phyloP scores from a whole-genome alignment of 1,284 basidiomycete species.

The Puccinia sorghi region DNA sequence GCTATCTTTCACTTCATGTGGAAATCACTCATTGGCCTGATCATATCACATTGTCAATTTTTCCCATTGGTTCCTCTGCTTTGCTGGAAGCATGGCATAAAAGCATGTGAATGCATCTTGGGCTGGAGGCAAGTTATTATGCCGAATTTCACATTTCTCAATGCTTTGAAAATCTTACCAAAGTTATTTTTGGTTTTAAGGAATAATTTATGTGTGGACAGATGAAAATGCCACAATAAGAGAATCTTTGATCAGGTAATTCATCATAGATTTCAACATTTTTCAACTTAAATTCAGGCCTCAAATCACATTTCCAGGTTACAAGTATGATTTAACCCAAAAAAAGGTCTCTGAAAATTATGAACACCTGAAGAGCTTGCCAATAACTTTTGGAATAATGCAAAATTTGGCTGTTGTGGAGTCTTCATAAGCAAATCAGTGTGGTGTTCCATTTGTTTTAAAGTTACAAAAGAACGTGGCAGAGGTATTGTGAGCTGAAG shows the following conservation, averaged over 20 bases:
- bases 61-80: constrained; percentile 5
- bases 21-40: constrained; percentile 16
- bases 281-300: neutral
- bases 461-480: too few species aligned
- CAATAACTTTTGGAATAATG: too few species aligned
- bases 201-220: constrained; percentile 26
- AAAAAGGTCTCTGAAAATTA: constrained; percentile 6
- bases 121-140: constrained; percentile 8
- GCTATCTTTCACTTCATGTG: constrained; percentile 18
- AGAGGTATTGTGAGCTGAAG: too few species aligned
- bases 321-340: constrained; percentile 24
- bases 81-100: constrained; percentile 33
- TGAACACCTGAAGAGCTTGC: constrained; percentile 7
- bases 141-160: constrained; percentile 7
- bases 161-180: constrained; percentile 33
- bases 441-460: too few species aligned
- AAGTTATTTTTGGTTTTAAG: constrained; percentile 25
- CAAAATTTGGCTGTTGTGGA: too few species aligned
- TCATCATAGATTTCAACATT: neutral
- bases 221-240: constrained; percentile 36
- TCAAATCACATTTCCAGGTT: neutral
- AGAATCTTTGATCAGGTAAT: constrained; percentile 12
- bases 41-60: constrained; percentile 24
- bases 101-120: constrained; percentile 21
- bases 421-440: too few species aligned